Evolutionary conservation across 1,284 basidiomycete genomes (phyloP).

Genomic region (Ganoderma boninense): DNA sequence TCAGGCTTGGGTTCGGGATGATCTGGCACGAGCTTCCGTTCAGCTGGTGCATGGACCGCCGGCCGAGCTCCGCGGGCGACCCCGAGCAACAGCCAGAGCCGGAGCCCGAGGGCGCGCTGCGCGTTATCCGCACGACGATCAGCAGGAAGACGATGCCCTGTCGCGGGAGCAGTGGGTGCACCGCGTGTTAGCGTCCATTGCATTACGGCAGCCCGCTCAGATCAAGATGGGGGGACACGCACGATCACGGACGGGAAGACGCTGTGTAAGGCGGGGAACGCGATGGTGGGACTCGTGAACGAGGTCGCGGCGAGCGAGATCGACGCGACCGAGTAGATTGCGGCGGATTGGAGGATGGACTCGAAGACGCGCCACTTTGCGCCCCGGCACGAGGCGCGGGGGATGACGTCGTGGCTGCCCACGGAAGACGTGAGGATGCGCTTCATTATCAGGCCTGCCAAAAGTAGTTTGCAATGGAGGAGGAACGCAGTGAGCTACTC

Average conservation of each 20-base stretch:
- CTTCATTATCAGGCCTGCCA: slow-evolving; percentile 17
- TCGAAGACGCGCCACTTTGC: slow-evolving; percentile 28
- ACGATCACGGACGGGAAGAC: slow-evolving; percentile 30
- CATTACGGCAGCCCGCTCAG: not conserved
- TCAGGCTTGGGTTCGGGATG: not conserved
- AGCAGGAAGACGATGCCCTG: slow-evolving; percentile 31
- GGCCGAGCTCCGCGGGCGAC: not conserved
- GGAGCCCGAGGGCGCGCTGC: not conserved
- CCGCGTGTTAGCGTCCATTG: not conserved
- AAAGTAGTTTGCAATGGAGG: too few species aligned
- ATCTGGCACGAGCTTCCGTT: slow-evolving; percentile 7
- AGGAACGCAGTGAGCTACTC: too few species aligned
- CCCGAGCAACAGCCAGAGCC: too few species aligned
- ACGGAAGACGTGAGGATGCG: slow-evolving; percentile 21
- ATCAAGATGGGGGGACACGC: slow-evolving; percentile 12
- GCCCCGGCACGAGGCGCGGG: not conserved
- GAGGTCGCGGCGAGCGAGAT: slow-evolving; percentile 29
- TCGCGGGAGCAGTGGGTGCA: not conserved
- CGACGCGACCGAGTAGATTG: slow-evolving; percentile 30
- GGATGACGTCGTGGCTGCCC: not conserved
- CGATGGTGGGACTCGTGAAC: slow-evolving; percentile 24
- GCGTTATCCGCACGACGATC: slow-evolving; percentile 28
- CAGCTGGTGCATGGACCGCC: slow-evolving; percentile 4
- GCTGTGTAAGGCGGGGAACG: slow-evolving; percentile 24
- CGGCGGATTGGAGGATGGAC: slow-evolving; percentile 31